Conservation (phyloP, 257 asterid species). For the Solanum chiquidenum region DNA sequence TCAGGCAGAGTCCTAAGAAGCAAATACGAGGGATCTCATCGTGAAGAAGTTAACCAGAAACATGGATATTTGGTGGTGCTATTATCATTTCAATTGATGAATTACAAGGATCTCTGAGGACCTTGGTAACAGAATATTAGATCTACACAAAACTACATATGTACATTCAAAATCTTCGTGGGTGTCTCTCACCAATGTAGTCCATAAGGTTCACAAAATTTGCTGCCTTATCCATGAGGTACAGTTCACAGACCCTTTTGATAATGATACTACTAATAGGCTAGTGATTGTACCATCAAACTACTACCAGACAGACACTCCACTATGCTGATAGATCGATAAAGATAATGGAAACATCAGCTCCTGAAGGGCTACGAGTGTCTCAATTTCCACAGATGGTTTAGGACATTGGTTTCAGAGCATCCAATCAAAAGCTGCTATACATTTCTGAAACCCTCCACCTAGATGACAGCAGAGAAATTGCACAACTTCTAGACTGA, state of each 20-base stretch:
- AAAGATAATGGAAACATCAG: neutral
- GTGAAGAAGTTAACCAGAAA: neutral
- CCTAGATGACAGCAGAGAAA: neutral
- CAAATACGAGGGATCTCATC: neutral
- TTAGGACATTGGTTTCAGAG: neutral
- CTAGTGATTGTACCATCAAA: neutral
- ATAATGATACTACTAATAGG: neutral
- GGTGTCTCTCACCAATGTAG: neutral
- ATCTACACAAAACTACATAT: slow-evolving; percentile 3
- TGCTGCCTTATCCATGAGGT: slow-evolving; percentile 1
- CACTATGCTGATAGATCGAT: neutral
- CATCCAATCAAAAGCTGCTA: neutral
- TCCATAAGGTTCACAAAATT: slow-evolving; percentile 6
- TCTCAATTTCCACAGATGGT: neutral
- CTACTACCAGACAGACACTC: neutral
- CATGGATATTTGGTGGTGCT: neutral
- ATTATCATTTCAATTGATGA: neutral
- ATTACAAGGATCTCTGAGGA: neutral
- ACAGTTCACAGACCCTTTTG: neutral
- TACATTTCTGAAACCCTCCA: neutral
- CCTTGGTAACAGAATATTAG: neutral
- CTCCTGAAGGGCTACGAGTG: neutral
- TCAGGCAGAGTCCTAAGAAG: neutral
- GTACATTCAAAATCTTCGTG: neutral
- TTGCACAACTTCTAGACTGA: neutral